Evolutionary conservation across 352 stramenopile genomes (phyloP), one percentile per base, ranked within the genome.

Genomic region (Phytopythium delawarense): DNA sequence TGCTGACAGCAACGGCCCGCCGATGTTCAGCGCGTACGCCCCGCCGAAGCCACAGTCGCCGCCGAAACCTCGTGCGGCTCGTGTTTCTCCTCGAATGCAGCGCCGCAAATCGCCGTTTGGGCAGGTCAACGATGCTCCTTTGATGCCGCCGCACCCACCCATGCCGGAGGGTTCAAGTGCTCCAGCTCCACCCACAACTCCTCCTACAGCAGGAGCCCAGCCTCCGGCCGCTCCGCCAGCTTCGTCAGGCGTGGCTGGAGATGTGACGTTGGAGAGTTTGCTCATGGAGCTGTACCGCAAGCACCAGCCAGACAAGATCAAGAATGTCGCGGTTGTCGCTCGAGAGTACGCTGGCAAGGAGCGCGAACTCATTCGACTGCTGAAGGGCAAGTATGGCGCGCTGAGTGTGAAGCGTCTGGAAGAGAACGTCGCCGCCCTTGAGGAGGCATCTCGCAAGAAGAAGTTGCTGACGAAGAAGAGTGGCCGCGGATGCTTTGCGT

Each of bases 381-480:
- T 94, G 35, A 87, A 84, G 63, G 66, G 63, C 3, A 92, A 90
- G 62, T 94, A 94, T 54, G 85, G 84, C 1, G 79, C 81, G 7
- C 55, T 91, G 50, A 91, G 81, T 57, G 79, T 94, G 28, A 91
- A 92, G 67, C 75, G 55, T 0, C 55, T 94, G 9, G 84, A 92
- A 62, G 72, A 84, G 39, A 88, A 86, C 39, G 46, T 92, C 7
- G 65, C 72, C 2, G 34, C 63, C 2, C 57, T 91, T 46, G 76
- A 88, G 59, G 63, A 49, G 11, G 30, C 63, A 34, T 55, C 64
- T 20, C 46, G 20, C 40, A 30, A 23, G 9, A 49, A 62, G 20
- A 68, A 61, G 32, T 39, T 32, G 11, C 25, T 50, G n/a, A 34
- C 59, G 23, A 63, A 66, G 63, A 64, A 65, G 65, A 46, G 44